phyloP scores from a whole-genome alignment of 768 basidiomycete species.

The Termitomyces sp. region DNA sequence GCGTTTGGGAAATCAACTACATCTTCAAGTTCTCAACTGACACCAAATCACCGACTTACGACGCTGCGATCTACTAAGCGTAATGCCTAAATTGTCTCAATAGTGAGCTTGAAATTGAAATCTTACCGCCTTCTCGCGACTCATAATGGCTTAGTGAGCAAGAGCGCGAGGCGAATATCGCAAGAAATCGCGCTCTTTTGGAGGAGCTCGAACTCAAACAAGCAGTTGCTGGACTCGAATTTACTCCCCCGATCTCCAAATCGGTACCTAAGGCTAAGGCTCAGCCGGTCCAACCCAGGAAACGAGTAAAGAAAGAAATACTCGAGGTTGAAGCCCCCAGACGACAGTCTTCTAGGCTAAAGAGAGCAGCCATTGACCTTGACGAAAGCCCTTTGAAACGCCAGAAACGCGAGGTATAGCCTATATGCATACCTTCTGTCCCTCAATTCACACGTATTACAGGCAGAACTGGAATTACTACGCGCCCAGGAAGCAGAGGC shows the following conservation, averaged over 20 bases:
- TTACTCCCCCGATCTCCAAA: slow-evolving; percentile 37
- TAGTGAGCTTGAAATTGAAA: slow-evolving; percentile 34
- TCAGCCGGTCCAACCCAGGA: slow-evolving; percentile 61
- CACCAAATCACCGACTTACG: not conserved
- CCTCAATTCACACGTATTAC: not conserved
- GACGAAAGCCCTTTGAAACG: slow-evolving; percentile 66
- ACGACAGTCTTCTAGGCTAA: slow-evolving; percentile 65
- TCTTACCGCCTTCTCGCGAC: not conserved
- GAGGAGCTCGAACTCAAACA: slow-evolving; percentile 67
- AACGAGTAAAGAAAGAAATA: slow-evolving; percentile 49
- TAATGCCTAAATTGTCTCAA: slow-evolving; percentile 45
- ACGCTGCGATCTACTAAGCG: not conserved
- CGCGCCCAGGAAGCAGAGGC: slow-evolving; percentile 59
- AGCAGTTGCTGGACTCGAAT: slow-evolving; percentile 44
- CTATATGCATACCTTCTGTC: not conserved
- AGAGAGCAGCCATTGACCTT: slow-evolving; percentile 41
- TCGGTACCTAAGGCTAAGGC: slow-evolving; percentile 35
- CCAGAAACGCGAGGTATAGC: slow-evolving; percentile 60
- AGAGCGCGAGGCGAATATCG: slow-evolving; percentile 79
- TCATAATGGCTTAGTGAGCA: slow-evolving; percentile 41
- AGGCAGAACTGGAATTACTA: slow-evolving; percentile 50
- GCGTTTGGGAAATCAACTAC: not conserved
- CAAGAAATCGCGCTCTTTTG: slow-evolving; percentile 71
- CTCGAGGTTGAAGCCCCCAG: slow-evolving; percentile 46
- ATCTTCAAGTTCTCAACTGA: not conserved